Evolutionary conservation across 148 eudicot genomes (phyloP), one percentile per base, ranked within the genome.

Genomic region (Diospyros kaki): DNA sequence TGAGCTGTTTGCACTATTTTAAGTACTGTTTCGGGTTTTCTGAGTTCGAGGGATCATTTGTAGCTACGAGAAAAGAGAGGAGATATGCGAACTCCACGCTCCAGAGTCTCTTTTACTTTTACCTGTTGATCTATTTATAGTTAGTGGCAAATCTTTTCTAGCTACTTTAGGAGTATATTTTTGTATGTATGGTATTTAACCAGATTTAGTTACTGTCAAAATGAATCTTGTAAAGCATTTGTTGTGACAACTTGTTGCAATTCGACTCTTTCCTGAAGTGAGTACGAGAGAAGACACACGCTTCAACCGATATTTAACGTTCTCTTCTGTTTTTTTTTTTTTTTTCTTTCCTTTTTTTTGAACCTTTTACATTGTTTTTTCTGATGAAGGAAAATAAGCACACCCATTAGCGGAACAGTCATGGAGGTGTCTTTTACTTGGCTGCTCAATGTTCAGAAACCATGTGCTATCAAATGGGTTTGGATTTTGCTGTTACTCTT

Each of bases 391-490:
- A 52, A 73, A 62, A 82, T 77, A 75, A 77, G 66, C 64, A 28
- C 28, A 38, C 39, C 58, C 76, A 48, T 53, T 78, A 72, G 75
- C 50, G 68, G 55, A 61, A 73, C 53, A 64, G 65, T 73, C 63
- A 86, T 89, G 92, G 80, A 73, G 82, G 78, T 58, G 44, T 74
- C 75, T 63, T 64, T 41, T 67, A 41, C 44, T 18, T 70, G 72
- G 18, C 59, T 54, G 74, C 42, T 71, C 66, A 55, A 14, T 59
- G 40, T 43, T 55, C 53, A 54, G 81, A 77, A 79, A 73, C 69
- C 71, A 41, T 66, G 51, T 53, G 83, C 72, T 64, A 58, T 79
- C 64, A 58, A 83, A 69, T 75, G 82, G 80, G 67, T 87, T 46
- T 85, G 81, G 80, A 60, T 83, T 58, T 18, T 76, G 28, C 45